Percentiles rank a stretch among this genome's conserved stretches.
Evolutionary conservation across 345 rosid genomes (phyloP).

Genomic region (Citropsis articulata): DNA sequence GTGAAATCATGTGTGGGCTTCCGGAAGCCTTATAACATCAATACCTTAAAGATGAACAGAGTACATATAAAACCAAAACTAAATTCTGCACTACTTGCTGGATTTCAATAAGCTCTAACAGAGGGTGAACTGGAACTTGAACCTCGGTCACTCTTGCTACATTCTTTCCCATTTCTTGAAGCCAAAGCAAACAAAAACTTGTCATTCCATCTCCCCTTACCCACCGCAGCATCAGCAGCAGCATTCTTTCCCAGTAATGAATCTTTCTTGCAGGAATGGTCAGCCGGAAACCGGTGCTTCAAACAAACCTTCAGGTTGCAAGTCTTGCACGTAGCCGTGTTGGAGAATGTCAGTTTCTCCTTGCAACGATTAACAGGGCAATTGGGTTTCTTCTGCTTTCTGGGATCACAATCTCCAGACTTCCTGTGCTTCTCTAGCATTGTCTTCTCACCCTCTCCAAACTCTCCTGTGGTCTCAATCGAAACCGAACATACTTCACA

Average conservation of each 20-base stretch:
- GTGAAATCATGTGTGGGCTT: not conserved
- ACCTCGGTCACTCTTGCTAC: conserved; percentile 27
- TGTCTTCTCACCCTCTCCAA: conserved; percentile 37
- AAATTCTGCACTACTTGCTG: not conserved
- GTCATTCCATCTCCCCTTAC: conserved; percentile 34
- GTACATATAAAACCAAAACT: not conserved
- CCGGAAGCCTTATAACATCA: not conserved
- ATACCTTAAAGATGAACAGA: not conserved
- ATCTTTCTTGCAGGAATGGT: conserved; percentile 52
- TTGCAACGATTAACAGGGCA: conserved; percentile 70
- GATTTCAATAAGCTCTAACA: conserved; percentile 32
- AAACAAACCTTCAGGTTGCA: conserved; percentile 70
- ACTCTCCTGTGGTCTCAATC: conserved; percentile 58
- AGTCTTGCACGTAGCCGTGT: conserved; percentile 63
- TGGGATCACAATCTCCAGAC: conserved; percentile 62
- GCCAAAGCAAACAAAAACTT: conserved; percentile 58
- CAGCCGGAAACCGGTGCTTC: conserved; percentile 72
- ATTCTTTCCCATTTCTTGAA: conserved; percentile 50
- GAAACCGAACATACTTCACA: conserved; percentile 67
- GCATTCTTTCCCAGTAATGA: not conserved
- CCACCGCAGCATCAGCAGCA: not conserved
- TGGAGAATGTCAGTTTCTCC: conserved; percentile 65
- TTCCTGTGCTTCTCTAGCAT: conserved; percentile 51
- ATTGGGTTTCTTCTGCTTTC: conserved; percentile 55
- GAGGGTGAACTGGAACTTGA: conserved; percentile 30